Base-by-base conservation (phyloP, 495 filamentous ascomycete species). In the Amphirosellinia nigrospora region DNA sequence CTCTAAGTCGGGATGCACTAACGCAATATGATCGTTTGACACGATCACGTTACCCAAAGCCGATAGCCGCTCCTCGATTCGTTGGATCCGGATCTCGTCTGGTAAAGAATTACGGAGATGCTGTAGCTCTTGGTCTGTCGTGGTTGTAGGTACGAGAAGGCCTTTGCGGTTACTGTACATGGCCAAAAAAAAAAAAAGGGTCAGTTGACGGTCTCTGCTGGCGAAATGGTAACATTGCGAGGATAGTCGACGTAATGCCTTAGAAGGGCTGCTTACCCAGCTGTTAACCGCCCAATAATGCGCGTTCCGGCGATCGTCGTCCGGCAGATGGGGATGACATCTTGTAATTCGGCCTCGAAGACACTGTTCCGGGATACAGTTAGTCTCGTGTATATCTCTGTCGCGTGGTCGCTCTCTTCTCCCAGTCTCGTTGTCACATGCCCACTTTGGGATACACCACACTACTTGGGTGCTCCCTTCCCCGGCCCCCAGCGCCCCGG, bases 11-110 rank as follows among this genome's bases (percentile, higher is more conserved):
- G 96, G 95, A 78, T 98, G 95, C 61, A 98, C 90, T 16, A 99
- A 89, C 26, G 96, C 96, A 70, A 97, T 94, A 83, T 98, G 96
- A 78, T 99, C 96, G 79, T 99, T 99, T 70, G 88, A 86, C 73
- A 93, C 96, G 75, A 99, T 98, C 43, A 99, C 96, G 76, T 99
- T 99, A 60, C 96, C 96, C 19, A 99, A 86, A 0, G 96, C 96
- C 4, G 95, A 98, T 50, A 99, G 86, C 26, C 96, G 91, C 84
- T 99, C 96, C 83, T 99, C 96, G 84, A 99, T 97, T 63, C 96
- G 90, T 77, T 89, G 88, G 77, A 99, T 97, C 79, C 93, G 93
- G 73, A 99, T 92, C 63, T 83, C 80, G 75, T 98, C 96, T 1
- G 96, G 96, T 65, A 99, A 86, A 30, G 89, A 91, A 82, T 99